Evolutionary conservation across 2,329 filamentous ascomycete species (phyloP).

Genomic region (Curvularia sp.): DNA sequence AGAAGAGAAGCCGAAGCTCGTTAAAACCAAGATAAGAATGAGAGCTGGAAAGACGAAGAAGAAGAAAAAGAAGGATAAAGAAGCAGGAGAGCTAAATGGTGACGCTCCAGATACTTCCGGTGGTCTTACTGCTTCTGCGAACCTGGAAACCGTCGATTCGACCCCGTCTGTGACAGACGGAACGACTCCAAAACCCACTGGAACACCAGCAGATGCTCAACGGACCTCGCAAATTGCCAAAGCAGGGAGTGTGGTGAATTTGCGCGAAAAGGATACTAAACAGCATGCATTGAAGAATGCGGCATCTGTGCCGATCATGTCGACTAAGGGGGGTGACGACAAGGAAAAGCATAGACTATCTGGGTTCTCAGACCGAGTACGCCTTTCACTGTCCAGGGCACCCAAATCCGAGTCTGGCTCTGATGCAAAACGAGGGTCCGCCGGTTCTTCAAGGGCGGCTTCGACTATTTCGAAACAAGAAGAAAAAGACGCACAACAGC

Average conservation of each 20-base stretch:
- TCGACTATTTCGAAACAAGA: slow-evolving; percentile 20
- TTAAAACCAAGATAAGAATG: slow-evolving; percentile 50
- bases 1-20: slow-evolving; percentile 32
- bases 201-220: slow-evolving; percentile 9
- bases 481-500: slow-evolving; percentile 9
- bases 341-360: slow-evolving; percentile 30
- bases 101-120: slow-evolving; percentile 15
- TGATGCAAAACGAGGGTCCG: slow-evolving; percentile 29
- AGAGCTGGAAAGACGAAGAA: slow-evolving; percentile 38
- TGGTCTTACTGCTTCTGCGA: slow-evolving; percentile 16
- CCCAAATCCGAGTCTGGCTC: slow-evolving; percentile 36
- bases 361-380: slow-evolving; percentile 35
- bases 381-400: slow-evolving; percentile 35
- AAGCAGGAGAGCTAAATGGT: slow-evolving; percentile 32
- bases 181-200: neutral
- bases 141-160: slow-evolving; percentile 17
- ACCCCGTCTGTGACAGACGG: slow-evolving; percentile 3
- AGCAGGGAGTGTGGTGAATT: slow-evolving; percentile 40
- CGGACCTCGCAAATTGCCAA: slow-evolving; percentile 30
- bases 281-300: slow-evolving; percentile 41
- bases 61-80: slow-evolving; percentile 29
- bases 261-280: slow-evolving; percentile 33
- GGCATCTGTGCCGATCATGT: slow-evolving; percentile 38
- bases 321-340: slow-evolving; percentile 23
- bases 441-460: slow-evolving; percentile 16